Percentiles rank a stretch among this genome's conserved stretches.
phyloP scores from a whole-genome alignment of 2,329 filamentous ascomycete genomes.

The Macrophomina phaseolina region DNA sequence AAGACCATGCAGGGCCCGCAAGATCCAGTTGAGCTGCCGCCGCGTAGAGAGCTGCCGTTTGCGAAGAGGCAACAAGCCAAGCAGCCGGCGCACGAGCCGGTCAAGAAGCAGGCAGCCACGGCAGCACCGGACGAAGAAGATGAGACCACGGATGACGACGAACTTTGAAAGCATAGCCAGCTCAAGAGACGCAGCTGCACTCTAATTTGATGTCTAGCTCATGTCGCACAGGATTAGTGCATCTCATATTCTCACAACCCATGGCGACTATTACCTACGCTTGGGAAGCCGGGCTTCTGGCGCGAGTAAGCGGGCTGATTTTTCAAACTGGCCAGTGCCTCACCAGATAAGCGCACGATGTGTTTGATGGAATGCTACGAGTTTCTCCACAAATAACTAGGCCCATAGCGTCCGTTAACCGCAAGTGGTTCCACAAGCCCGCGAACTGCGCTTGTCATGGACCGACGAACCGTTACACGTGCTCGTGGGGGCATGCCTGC shows the following conservation, averaged over 20 bases:
- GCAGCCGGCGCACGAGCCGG: neutral
- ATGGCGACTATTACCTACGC: neutral
- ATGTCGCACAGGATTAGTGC: neutral
- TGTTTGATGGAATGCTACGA: neutral
- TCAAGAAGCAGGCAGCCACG: neutral
- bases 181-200: neutral
- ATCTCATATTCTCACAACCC: neutral
- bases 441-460: neutral
- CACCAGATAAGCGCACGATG: neutral
- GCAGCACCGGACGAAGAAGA: constrained; percentile 33
- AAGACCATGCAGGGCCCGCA: constrained; percentile 21
- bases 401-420: constrained; percentile 6
- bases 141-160: constrained; percentile 46
- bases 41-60: constrained; percentile 45
- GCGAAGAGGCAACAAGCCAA: constrained; percentile 30
- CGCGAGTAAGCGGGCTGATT: neutral
- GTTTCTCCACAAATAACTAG: neutral
- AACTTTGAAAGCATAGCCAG: constrained; percentile 31
- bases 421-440: neutral
- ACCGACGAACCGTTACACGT: neutral
- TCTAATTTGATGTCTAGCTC: neutral
- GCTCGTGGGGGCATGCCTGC: neutral
- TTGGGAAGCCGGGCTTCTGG: neutral
- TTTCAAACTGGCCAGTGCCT: neutral
- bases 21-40: constrained; percentile 34